These are phyloP conservation scores for Aspergillus sp. DNA, from an alignment of 2,329 filamentous ascomycete species.

Conservation along the genomic window DNA sequence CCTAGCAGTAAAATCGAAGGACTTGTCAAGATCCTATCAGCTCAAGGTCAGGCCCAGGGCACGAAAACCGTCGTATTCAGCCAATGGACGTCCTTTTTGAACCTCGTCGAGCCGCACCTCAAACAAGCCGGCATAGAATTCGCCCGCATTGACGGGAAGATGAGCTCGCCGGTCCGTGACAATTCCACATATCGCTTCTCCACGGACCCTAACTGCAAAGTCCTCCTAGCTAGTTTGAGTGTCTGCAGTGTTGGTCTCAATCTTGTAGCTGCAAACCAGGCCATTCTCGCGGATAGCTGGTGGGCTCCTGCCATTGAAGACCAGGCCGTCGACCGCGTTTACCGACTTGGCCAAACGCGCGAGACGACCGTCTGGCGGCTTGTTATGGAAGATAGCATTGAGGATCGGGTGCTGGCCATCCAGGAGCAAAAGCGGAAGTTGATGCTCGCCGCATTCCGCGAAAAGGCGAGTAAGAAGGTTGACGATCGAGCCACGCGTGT, in stretches of 20 bases:
- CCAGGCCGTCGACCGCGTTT: slow-evolving; percentile 84
- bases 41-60: slow-evolving; percentile 61
- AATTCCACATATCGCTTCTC: slow-evolving; percentile 67
- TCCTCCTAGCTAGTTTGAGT: slow-evolving; percentile 78
- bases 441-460: slow-evolving; percentile 76
- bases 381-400: slow-evolving; percentile 76
- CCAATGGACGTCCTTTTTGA: slow-evolving; percentile 77
- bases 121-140: slow-evolving; percentile 60
- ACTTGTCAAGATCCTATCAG: slow-evolving; percentile 71
- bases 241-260: slow-evolving; percentile 87
- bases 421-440: slow-evolving; percentile 77
- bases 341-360: slow-evolving; percentile 78
- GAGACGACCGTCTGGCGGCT: slow-evolving; percentile 77
- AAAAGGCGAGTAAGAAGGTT: slow-evolving; percentile 61
- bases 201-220: slow-evolving; percentile 63
- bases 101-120: slow-evolving; percentile 71
- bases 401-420: slow-evolving; percentile 76
- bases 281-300: slow-evolving; percentile 82
- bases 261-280: slow-evolving; percentile 80
- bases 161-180: slow-evolving; percentile 71
- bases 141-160: slow-evolving; percentile 76
- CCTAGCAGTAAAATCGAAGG: slow-evolving; percentile 82
- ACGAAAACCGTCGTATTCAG: slow-evolving; percentile 82
- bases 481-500: slow-evolving; percentile 56
- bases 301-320: slow-evolving; percentile 94